A percentile compares a stretch with the other conserved stretches of the same genome.
Evolutionary conservation across 495 filamentous ascomycete genomes (phyloP).

Genomic region (Penicillium mononematosum): DNA sequence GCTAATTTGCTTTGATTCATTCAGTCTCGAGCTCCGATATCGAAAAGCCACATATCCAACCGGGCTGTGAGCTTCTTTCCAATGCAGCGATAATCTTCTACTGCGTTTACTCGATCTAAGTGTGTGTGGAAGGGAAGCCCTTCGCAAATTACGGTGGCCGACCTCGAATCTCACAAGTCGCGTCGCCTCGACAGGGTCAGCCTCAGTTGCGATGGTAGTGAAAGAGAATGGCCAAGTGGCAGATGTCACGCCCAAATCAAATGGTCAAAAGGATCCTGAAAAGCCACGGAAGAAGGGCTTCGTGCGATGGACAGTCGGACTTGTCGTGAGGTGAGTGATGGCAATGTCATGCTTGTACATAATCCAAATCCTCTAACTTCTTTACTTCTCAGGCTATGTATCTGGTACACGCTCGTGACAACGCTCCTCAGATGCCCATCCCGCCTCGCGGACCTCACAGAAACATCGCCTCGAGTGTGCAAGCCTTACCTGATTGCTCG

Average conservation of each 20-base stretch:
- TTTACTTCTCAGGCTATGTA: constrained; percentile 56
- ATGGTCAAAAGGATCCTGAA: constrained; percentile 9
- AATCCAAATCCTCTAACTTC: neutral
- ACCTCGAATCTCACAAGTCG: constrained; percentile 15
- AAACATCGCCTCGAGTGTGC: constrained; percentile 76
- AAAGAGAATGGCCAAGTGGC: constrained; percentile 33
- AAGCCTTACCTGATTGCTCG: constrained; percentile 74
- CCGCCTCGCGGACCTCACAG: constrained; percentile 60
- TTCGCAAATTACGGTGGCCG: constrained; percentile 3
- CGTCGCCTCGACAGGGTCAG: constrained; percentile 12
- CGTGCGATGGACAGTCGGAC: constrained; percentile 52
- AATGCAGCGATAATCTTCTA: constrained; percentile 7
- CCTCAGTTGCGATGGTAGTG: constrained; percentile 25
- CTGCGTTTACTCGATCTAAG: constrained; percentile 4
- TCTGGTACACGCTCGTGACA: constrained; percentile 84
- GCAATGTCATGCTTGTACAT: neutral
- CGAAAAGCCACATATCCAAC: neutral
- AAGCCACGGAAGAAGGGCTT: constrained; percentile 33
- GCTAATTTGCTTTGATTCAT: constrained; percentile 12
- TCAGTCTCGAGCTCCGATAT: constrained; percentile 5
- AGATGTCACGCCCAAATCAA: constrained; percentile 21
- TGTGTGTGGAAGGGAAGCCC: constrained; percentile 5
- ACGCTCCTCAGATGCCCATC: constrained; percentile 81
- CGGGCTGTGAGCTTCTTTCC: neutral
- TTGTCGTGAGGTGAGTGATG: constrained; percentile 60